Base-by-base conservation (phyloP, 805 yeast species). In the Maudiozyma barnettii region DNA sequence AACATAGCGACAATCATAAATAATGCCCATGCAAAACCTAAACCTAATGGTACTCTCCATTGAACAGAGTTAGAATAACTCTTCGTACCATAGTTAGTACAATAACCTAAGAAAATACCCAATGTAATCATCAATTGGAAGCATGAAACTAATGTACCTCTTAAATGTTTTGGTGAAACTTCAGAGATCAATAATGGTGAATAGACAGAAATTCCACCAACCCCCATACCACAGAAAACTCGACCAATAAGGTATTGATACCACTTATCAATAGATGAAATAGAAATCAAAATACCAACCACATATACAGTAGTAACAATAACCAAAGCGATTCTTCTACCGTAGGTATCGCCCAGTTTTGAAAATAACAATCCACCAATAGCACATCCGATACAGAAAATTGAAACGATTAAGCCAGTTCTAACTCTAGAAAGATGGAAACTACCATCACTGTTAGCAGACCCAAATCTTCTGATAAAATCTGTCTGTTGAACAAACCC, bases 91-190 rank as follows among this genome's bases (percentile, higher is more conserved):
- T 76, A 83, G 51, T 79, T 79, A 47, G 82, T 74, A 66, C 88
- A 82, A 73, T 82, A 82, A 61, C 90, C 91, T 55, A 82, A 69
- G 68, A 83, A 82, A 59, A 83, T 83, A 69, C 89, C 90, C 45
- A 78, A 66, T 37, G 90, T 82, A 54, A 82, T 77, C 77, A 76
- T 78, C 60, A 83, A 71, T 67, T 83, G 90, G 71, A 76, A 83
- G 55, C 79, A 76, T 41, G 82, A 77, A 40, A 83, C 89, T 51
- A 82, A 73, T 30, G 84, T 73, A 65, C 88, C 88, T 77, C 90
- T 78, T 44, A 82, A 66, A 47, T 75, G 61, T 39, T 61, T 62
- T 41, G 66, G 66, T 29, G 66, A 55, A 45, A 61, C 63, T 53
- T 64, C 65, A 36, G 84, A 74, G 55, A 82, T 80, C 63, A 82